Conservation (phyloP, 805 yeast species). For the Suhomyces pyralidae region DNA sequence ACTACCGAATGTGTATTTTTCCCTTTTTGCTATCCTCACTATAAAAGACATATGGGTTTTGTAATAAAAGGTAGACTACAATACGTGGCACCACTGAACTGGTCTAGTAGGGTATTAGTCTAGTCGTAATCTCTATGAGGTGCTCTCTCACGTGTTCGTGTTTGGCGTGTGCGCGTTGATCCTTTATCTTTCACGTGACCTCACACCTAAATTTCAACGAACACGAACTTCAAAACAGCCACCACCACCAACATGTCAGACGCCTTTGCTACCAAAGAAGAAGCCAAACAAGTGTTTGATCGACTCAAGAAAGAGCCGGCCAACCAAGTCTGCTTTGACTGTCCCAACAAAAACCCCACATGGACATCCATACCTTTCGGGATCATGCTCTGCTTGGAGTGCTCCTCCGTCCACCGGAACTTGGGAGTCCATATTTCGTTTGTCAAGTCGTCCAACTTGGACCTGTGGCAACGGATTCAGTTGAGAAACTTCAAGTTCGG, state of each 20-base stretch:
- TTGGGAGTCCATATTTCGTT: conserved; percentile 95
- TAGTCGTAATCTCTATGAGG: no score
- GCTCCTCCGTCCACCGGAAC: conserved; percentile 93
- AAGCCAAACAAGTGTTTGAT: conserved; percentile 61
- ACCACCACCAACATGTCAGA: conserved; percentile 32
- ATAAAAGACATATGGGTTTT: no score
- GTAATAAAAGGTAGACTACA: no score
- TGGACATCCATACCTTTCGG: conserved; percentile 99
- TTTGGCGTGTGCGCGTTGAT: no score
- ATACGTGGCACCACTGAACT: no score
- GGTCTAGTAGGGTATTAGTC: no score
- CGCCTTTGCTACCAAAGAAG: conserved; percentile 63
- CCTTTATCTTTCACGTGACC: not conserved
- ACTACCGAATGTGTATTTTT: no score
- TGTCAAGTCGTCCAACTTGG: conserved; percentile 88
- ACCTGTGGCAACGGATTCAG: conserved; percentile 90
- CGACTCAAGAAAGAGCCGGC: conserved; percentile 63
- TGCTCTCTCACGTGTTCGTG: not conserved
- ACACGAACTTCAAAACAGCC: not conserved
- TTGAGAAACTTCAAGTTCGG: conserved; percentile 90
- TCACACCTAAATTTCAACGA: not conserved
- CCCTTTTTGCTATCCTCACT: no score
- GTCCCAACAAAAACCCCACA: conserved; percentile 90
- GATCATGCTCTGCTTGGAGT: conserved; percentile 85
- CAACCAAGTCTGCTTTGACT: conserved; percentile 88